Conservation (phyloP, 164 flowering plant species). For the Aristolochia fimbriata region DNA sequence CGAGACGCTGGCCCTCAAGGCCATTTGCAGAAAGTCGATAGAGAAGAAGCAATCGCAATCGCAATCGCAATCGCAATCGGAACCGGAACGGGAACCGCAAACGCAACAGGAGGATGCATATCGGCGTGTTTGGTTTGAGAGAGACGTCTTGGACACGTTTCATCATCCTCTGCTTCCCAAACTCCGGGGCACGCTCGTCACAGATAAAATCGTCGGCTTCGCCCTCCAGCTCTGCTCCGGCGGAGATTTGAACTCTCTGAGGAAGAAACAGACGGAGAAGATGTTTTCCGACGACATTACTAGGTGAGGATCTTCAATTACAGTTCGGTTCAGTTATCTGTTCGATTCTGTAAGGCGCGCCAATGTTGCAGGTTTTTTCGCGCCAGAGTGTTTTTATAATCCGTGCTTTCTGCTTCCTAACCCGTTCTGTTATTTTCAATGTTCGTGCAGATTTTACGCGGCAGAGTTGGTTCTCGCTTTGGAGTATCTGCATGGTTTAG, state of each 20-base stretch:
- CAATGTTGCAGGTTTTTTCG: slow-evolving; percentile 30
- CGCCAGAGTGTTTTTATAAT: slow-evolving; percentile 41
- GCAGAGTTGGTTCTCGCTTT: slow-evolving; percentile 75
- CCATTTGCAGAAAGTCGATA: slow-evolving; percentile 33
- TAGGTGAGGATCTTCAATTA: slow-evolving; percentile 26
- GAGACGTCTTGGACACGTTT: slow-evolving; percentile 35
- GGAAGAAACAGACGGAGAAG: slow-evolving; percentile 55
- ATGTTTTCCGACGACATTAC: slow-evolving; percentile 74
- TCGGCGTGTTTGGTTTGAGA: slow-evolving; percentile 50
- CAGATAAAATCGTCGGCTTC: slow-evolving; percentile 49
- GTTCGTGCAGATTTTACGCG: slow-evolving; percentile 32
- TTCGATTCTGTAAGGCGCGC: neutral
- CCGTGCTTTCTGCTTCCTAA: slow-evolving; percentile 13
- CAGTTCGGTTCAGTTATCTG: neutral
- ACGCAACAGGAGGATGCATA: slow-evolving; percentile 14
- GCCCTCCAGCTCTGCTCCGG: slow-evolving; percentile 82
- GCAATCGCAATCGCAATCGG: too few relatives aligned
- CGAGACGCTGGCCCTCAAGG: slow-evolving; percentile 51
- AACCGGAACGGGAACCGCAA: too few relatives aligned
- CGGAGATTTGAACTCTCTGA: slow-evolving; percentile 41
- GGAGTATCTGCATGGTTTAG: slow-evolving; percentile 68
- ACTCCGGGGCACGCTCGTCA: slow-evolving; percentile 41
- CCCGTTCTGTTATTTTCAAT: too few relatives aligned
- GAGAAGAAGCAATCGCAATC: slow-evolving; percentile 23
- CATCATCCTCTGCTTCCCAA: slow-evolving; percentile 67